Evolutionary conservation across 2,329 filamentous ascomycete genomes (phyloP), one percentile per base, ranked within the genome.

Genomic region (Alternaria novae-zelandiae): DNA sequence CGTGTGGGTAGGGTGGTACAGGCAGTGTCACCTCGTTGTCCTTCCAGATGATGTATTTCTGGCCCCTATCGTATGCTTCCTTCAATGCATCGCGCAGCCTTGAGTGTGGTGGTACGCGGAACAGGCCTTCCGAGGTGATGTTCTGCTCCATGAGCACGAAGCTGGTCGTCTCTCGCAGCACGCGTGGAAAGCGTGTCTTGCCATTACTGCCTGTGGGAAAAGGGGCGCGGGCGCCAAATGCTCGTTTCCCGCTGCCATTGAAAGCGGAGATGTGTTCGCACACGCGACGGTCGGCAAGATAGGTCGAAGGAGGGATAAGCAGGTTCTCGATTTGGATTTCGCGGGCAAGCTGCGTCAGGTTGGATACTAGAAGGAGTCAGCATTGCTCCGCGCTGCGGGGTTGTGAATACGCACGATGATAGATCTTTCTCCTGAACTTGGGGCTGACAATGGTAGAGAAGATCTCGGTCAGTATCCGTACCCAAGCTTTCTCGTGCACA

Each of bases 401-500:
- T 12, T 10, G 11, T 4, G 30, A 46, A n/a, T n/a, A 66, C 81
- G 63, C 76, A 84, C 83, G 77, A 70, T 87, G 85, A n/a, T 86
- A 79, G 46, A 87, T 85, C 79, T 88, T 88, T 72, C 84, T 82
- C 73, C 84, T 79, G 70, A 87, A 87, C 70, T 88, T 88, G 32
- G 84, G 84, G 63, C 84, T 86, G 20, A 86, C 85, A 55, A 88
- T 84, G 25, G 85, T 86, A 4, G 84, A 85, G 74, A 87, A 85
- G 59, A 87, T 83, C 71, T 86, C 85, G 20, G 86, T 81, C 66
- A 87, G 75, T 46, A 87, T 85, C 58, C 85, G 77, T 32, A 87
- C 84, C 85, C 86, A 88, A 25, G 83, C 85, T 59, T 85, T 82
- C 70, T 87, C 85, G 72, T 87, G 86, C 57, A 87, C 86, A 70